Percentiles rank a stretch among this genome's conserved stretches.
These are phyloP conservation scores for Fusarium albidum DNA, from an alignment of 2,329 filamentous ascomycete species.

Conservation along the genomic window DNA sequence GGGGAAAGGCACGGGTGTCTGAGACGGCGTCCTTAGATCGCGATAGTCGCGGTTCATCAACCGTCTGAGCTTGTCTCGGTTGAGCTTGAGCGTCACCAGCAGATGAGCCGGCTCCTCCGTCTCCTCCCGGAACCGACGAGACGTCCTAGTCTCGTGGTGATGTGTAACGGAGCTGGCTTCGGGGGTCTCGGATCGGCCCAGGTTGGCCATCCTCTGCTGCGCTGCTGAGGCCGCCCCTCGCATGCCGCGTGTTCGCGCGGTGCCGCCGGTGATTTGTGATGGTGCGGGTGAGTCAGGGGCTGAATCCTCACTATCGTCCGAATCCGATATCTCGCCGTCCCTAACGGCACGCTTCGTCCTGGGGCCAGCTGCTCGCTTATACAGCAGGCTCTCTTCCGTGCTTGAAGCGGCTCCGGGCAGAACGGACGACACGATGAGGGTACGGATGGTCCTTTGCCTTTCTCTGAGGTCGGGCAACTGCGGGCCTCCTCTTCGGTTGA, in stretches of 20 bases:
- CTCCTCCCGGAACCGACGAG: conserved; percentile 75
- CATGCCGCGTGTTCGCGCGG: conserved; percentile 86
- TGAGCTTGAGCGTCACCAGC: conserved; percentile 78
- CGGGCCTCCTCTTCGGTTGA: conserved; percentile 91
- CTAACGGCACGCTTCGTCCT: conserved; percentile 62
- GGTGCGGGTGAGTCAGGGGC: conserved; percentile 85
- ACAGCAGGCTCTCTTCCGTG: conserved; percentile 86
- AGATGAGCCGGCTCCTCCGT: conserved; percentile 77
- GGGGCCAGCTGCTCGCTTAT: conserved; percentile 75
- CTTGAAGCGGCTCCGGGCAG: conserved; percentile 84
- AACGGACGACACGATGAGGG: conserved; percentile 89
- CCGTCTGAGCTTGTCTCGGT: conserved; percentile 74
- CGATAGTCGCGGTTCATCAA: conserved; percentile 64
- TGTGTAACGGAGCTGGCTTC: conserved; percentile 70
- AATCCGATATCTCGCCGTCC: conserved; percentile 82
- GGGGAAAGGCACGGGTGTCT: conserved; percentile 45
- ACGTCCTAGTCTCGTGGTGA: conserved; percentile 77
- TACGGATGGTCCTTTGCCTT: conserved; percentile 89
- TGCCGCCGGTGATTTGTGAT: conserved; percentile 75
- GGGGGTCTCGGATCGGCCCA: conserved; percentile 88
- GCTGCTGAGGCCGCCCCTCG: conserved; percentile 87
- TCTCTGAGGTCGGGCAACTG: conserved; percentile 96
- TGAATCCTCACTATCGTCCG: conserved; percentile 91
- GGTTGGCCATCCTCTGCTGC: conserved; percentile 84
- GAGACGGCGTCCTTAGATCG: conserved; percentile 47